Percentiles rank a stretch among this genome's conserved stretches.
Conservation (phyloP, 2,329 filamentous ascomycete genomes). For the Aspergillus alliaceus region DNA sequence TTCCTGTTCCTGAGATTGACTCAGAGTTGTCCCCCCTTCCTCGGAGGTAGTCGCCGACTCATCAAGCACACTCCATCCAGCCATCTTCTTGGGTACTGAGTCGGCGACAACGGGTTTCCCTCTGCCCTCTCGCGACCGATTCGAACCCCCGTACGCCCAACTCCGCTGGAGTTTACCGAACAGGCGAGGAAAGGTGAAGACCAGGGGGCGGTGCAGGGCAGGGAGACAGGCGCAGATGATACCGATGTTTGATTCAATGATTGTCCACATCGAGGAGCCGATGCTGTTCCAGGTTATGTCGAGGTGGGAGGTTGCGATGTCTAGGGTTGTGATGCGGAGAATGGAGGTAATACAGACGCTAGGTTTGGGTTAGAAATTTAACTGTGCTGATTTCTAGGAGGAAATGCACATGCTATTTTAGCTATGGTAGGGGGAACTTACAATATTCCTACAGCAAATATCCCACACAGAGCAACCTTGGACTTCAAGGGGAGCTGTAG, state of each 20-base stretch:
- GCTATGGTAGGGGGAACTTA: slow-evolving; percentile 19
- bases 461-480: slow-evolving; percentile 50
- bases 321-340: slow-evolving; percentile 16
- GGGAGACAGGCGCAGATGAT: slow-evolving; percentile 42
- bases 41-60: neutral
- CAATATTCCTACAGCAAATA: slow-evolving; percentile 31
- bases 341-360: slow-evolving; percentile 20
- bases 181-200: slow-evolving; percentile 10
- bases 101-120: neutral
- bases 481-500: slow-evolving; percentile 40
- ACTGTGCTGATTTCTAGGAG: neutral
- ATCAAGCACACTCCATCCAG: neutral
- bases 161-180: slow-evolving; percentile 1
- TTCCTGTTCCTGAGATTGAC: neutral
- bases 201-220: slow-evolving; percentile 28
- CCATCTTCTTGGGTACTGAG: neutral
- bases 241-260: slow-evolving; percentile 36
- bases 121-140: neutral
- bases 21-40: neutral
- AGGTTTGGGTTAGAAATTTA: neutral
- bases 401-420: neutral
- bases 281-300: slow-evolving; percentile 29
- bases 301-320: slow-evolving; percentile 17
- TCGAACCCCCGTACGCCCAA: neutral
- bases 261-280: slow-evolving; percentile 37